Percentiles rank a stretch among this genome's conserved stretches.
These are phyloP conservation scores for Torrubiella hemipterigena DNA, from an alignment of 2,329 filamentous ascomycete genomes.

Conservation along the genomic window DNA sequence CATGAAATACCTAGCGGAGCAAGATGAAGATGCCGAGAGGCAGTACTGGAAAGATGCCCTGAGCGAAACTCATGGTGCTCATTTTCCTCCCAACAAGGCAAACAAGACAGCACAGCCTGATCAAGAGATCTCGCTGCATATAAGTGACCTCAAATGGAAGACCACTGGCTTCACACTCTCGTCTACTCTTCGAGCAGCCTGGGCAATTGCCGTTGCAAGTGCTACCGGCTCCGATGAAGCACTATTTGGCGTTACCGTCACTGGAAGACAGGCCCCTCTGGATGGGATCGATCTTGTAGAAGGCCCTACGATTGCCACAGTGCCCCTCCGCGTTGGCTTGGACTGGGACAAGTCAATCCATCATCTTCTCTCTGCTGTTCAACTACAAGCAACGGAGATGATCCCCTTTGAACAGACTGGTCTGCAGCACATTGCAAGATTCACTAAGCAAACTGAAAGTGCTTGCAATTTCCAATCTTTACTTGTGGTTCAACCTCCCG, in stretches of 20 bases:
- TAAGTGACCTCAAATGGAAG: background rate
- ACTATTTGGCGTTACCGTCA: constrained; percentile 13
- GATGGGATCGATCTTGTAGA: constrained; percentile 3
- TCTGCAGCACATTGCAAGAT: constrained; percentile 4
- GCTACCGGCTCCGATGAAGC: constrained; percentile 21
- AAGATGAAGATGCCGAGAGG: constrained; percentile 12
- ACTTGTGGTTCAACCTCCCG: constrained; percentile 6
- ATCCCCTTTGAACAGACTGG: constrained; percentile 5
- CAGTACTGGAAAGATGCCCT: constrained; percentile 29
- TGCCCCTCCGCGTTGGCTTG: constrained; percentile 5
- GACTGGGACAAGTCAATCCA: constrained; percentile 3
- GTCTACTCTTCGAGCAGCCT: constrained; percentile 12
- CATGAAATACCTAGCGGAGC: constrained; percentile 27
- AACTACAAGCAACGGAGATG: constrained; percentile 11
- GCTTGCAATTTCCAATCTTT: constrained; percentile 5
- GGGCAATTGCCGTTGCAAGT: constrained; percentile 20
- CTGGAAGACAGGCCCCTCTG: constrained; percentile 14
- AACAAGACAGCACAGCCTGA: background rate
- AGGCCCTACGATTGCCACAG: constrained; percentile 6
- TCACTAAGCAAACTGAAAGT: background rate
- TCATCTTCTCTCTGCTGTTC: constrained; percentile 1
- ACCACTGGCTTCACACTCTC: constrained; percentile 9
- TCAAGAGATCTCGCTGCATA: background rate
- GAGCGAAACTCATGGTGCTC: background rate
- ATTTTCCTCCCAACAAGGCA: background rate